Evolutionary conservation across 495 filamentous ascomycete species (phyloP).

Genomic region (Penicillium chermesinum): DNA sequence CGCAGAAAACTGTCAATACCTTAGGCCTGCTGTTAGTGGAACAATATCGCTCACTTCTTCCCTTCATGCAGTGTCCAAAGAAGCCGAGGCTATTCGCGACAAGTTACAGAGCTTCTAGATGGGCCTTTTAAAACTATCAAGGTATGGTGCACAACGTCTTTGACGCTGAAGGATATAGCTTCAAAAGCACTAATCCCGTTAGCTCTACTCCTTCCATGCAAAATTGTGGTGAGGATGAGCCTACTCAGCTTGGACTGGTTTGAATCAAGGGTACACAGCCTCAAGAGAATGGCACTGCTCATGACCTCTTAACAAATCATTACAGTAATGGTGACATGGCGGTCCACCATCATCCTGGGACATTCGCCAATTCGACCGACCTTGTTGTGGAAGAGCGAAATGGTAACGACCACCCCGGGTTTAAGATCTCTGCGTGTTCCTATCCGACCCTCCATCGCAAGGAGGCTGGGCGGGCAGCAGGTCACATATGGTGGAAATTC

Average conservation of each 20-base stretch:
- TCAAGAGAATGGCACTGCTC: neutral
- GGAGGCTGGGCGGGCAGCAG: neutral
- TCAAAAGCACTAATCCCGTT: neutral
- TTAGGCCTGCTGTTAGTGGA: neutral
- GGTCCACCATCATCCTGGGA: neutral
- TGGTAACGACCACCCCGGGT: neutral
- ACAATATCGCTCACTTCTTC: neutral
- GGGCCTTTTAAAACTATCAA: neutral
- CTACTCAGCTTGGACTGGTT: neutral
- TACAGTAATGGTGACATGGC: neutral
- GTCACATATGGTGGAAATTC: neutral
- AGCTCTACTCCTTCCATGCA: neutral
- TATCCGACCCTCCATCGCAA: neutral
- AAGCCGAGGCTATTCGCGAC: neutral
- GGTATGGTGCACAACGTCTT: neutral
- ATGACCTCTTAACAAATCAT: constrained; percentile 1
- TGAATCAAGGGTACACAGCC: neutral
- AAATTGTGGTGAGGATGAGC: neutral
- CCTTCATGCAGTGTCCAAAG: neutral
- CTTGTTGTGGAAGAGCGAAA: neutral
- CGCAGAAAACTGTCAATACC: neutral
- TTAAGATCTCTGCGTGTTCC: neutral
- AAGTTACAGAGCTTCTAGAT: neutral
- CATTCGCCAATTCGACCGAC: neutral
- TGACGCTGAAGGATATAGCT: neutral